Evolutionary conservation across 1,284 basidiomycete species (phyloP).

Genomic region (Austroboletus novae-zelandiae): DNA sequence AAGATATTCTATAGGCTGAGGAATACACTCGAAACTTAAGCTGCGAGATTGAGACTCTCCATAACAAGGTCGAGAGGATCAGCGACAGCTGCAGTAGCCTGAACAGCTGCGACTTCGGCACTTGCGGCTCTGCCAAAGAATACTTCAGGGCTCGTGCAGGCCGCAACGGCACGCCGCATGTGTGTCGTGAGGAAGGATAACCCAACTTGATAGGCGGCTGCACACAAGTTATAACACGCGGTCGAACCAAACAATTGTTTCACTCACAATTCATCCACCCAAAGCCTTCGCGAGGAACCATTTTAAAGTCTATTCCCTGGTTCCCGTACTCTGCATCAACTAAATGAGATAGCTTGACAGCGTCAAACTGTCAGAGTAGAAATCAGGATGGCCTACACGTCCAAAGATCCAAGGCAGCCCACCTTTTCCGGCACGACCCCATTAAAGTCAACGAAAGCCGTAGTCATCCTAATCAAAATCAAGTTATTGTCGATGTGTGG

Average conservation of each 20-base stretch:
- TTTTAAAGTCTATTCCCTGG: constrained; percentile 96
- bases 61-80: constrained; percentile 72
- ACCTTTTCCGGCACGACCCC: constrained; percentile 96
- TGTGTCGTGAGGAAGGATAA: constrained; percentile 91
- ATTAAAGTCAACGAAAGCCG: constrained; percentile 92
- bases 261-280: constrained; percentile 90
- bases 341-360: constrained; percentile 90
- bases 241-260: background rate
- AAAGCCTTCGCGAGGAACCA: constrained; percentile 95
- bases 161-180: constrained; percentile 92
- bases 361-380: constrained; percentile 71
- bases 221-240: constrained; percentile 24
- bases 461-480: constrained; percentile 70
- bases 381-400: constrained; percentile 1
- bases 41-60: constrained; percentile 46
- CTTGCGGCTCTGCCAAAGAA: constrained; percentile 66
- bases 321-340: constrained; percentile 99
- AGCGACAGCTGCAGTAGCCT: constrained; percentile 40
- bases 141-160: constrained; percentile 88
- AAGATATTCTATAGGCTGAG: constrained; percentile 8
- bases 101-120: constrained; percentile 36
- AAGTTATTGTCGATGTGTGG: constrained; percentile 1
- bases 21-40: constrained; percentile 15
- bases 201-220: constrained; percentile 92
- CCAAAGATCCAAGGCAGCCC: background rate